Conservation (phyloP, 2,329 filamentous ascomycete species). For the Scorias spongiosa region DNA sequence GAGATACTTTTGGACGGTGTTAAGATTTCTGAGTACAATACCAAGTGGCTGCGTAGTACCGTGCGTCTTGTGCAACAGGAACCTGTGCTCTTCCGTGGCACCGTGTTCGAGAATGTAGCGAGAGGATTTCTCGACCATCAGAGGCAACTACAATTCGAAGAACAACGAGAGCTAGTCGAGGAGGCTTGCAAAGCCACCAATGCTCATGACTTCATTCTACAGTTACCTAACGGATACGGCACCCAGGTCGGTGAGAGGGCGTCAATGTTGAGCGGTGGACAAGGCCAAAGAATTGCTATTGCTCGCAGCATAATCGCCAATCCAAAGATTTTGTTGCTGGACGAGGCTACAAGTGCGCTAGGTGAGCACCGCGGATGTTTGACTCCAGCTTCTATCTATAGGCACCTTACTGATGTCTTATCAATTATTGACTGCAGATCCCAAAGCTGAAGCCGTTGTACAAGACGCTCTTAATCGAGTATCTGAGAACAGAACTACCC, state of each 20-base stretch:
- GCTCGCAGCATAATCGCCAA: slow-evolving; percentile 24
- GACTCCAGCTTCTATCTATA: not conserved
- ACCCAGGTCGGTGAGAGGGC: slow-evolving; percentile 7
- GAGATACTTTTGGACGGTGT: slow-evolving; percentile 27
- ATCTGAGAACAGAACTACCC: slow-evolving; percentile 22
- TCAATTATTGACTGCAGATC: slow-evolving; percentile 3
- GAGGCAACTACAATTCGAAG: slow-evolving; percentile 1
- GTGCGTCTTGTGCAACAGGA: slow-evolving; percentile 26
- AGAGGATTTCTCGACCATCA: slow-evolving; percentile 14
- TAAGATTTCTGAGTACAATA: slow-evolving; percentile 34
- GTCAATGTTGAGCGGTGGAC: slow-evolving; percentile 17
- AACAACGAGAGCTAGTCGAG: slow-evolving; percentile 2
- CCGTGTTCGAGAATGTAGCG: slow-evolving; percentile 12
- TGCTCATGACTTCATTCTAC: slow-evolving; percentile 6
- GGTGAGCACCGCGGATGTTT: not conserved
- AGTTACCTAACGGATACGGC: slow-evolving; percentile 6
- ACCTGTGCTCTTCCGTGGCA: slow-evolving; percentile 27
- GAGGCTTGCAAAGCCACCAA: slow-evolving; percentile 3
- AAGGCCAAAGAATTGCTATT: slow-evolving; percentile 26
- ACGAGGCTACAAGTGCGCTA: slow-evolving; percentile 24
- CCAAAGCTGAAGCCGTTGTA: slow-evolving; percentile 13
- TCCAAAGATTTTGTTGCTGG: slow-evolving; percentile 23
- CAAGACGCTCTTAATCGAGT: slow-evolving; percentile 24
- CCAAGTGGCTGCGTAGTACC: slow-evolving; percentile 26
- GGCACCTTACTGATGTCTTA: not conserved